Percentiles rank a stretch among this genome's conserved stretches.
Evolutionary conservation across 2,329 filamentous ascomycete species (phyloP).

Genomic region (Alternaria conjuncta): DNA sequence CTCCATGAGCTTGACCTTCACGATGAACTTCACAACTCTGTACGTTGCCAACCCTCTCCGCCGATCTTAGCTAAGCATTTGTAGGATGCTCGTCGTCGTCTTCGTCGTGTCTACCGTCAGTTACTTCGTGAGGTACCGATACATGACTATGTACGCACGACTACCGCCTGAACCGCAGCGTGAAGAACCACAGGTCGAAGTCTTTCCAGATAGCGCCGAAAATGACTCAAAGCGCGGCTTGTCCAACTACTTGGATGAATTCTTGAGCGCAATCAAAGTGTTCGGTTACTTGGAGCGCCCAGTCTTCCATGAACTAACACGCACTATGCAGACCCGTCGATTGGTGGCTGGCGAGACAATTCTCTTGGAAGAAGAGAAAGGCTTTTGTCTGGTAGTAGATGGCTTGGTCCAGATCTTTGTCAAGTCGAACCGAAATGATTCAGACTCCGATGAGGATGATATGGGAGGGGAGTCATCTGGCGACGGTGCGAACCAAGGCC

Average conservation of each 20-base stretch:
- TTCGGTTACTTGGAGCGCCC: slow-evolving; percentile 96
- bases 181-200: slow-evolving; percentile 92
- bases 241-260: slow-evolving; percentile 97
- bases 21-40: slow-evolving; percentile 98
- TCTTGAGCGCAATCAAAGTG: slow-evolving; percentile 97
- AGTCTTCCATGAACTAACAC: slow-evolving; percentile 95
- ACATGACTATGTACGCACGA: slow-evolving; percentile 95
- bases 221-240: slow-evolving; percentile 88
- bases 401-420: slow-evolving; percentile 97
- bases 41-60: slow-evolving; percentile 55
- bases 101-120: slow-evolving; percentile 82
- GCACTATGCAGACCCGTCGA: slow-evolving; percentile 98
- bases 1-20: slow-evolving; percentile 92
- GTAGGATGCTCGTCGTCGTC: slow-evolving; percentile 68
- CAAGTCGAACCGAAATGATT: slow-evolving; percentile 71
- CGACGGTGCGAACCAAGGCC: slow-evolving; percentile 68
- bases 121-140: slow-evolving; percentile 94
- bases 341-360: slow-evolving; percentile 95
- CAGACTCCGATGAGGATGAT: slow-evolving; percentile 53
- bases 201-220: slow-evolving; percentile 93
- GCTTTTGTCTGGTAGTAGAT: slow-evolving; percentile 96
- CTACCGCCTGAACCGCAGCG: slow-evolving; percentile 92
- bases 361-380: slow-evolving; percentile 95
- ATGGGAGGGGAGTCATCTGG: slow-evolving; percentile 50
- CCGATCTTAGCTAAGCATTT: slow-evolving; percentile 31